Percentiles rank a stretch among this genome's conserved stretches.
phyloP scores from a whole-genome alignment of 805 yeast species.

The Yarrowia sp. region DNA sequence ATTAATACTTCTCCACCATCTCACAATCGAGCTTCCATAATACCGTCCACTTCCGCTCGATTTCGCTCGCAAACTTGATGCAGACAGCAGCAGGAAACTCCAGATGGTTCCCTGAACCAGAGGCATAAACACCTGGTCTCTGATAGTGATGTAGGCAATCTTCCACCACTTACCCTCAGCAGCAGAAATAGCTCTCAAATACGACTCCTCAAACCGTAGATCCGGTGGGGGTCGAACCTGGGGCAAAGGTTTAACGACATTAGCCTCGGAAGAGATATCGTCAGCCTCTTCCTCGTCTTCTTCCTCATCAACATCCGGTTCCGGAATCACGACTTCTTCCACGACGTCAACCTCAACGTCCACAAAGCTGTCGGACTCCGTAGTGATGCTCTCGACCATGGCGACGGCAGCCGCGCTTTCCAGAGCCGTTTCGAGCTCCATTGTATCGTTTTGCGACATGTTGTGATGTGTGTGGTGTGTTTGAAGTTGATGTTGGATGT shows the following conservation, averaged over 20 bases:
- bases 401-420: neutral
- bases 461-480: neutral
- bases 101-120: slow-evolving; percentile 50
- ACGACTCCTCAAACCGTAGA: slow-evolving; percentile 48
- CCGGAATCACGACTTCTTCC: neutral
- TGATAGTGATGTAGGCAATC: slow-evolving; percentile 46
- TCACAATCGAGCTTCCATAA: slow-evolving; percentile 8
- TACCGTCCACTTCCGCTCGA: slow-evolving; percentile 15
- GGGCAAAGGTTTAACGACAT: slow-evolving; percentile 4
- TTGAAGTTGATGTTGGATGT: neutral
- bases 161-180: slow-evolving; percentile 47
- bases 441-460: slow-evolving; percentile 8
- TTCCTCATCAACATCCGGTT: slow-evolving; percentile 3
- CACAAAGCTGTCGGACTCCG: neutral
- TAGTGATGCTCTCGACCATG: neutral
- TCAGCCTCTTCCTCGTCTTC: slow-evolving; percentile 5
- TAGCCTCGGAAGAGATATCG: neutral
- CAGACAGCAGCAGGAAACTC: slow-evolving; percentile 45
- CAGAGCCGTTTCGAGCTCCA: neutral
- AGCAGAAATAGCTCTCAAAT: slow-evolving; percentile 47
- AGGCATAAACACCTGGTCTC: slow-evolving; percentile 50
- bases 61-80: slow-evolving; percentile 7
- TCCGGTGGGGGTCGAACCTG: slow-evolving; percentile 43
- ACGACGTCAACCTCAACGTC: neutral
- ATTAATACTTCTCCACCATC: slow-evolving; percentile 31